Evolutionary conservation across 108 stramenopile genomes (phyloP).

Genomic region (Fragilaria crotonensis): DNA sequence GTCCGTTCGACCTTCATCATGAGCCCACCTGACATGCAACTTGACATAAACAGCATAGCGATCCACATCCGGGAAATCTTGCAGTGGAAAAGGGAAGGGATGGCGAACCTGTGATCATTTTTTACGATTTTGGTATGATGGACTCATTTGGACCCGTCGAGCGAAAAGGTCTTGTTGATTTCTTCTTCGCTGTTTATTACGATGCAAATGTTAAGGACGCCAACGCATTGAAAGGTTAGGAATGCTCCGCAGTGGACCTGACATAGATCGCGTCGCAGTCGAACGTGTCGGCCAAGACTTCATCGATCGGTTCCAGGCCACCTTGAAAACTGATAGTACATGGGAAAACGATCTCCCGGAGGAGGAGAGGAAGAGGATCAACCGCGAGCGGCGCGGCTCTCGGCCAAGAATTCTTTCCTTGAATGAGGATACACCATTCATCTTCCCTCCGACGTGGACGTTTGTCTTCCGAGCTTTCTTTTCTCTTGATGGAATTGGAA

Average conservation of each 20-base stretch:
- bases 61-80: conserved; percentile 83
- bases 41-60: conserved; percentile 22
- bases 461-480: conserved; percentile 97
- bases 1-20: too few relatives aligned
- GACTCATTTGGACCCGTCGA: conserved; percentile 78
- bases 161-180: conserved; percentile 82
- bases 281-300: conserved; percentile 95
- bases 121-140: conserved; percentile 99
- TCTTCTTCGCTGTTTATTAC: conserved; percentile 88
- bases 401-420: conserved; percentile 85
- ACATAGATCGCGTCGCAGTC: conserved; percentile 91
- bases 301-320: conserved; percentile 88
- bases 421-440: conserved; percentile 87
- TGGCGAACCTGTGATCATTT: conserved; percentile 80
- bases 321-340: conserved; percentile 48
- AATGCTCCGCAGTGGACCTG: conserved; percentile 78
- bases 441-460: conserved; percentile 97
- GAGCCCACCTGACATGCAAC: too few relatives aligned
- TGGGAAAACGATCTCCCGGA: conserved; percentile 74
- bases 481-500: conserved; percentile 96
- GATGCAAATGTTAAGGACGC: conserved; percentile 88
- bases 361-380: conserved; percentile 72
- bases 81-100: conserved; percentile 73
- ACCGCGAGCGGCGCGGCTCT: conserved; percentile 54
- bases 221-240: conserved; percentile 88